Percentiles rank a stretch among this genome's conserved stretches.
These are phyloP conservation scores for Botrytis aclada DNA, from an alignment of 2,329 filamentous ascomycete species.

Conservation along the genomic window DNA sequence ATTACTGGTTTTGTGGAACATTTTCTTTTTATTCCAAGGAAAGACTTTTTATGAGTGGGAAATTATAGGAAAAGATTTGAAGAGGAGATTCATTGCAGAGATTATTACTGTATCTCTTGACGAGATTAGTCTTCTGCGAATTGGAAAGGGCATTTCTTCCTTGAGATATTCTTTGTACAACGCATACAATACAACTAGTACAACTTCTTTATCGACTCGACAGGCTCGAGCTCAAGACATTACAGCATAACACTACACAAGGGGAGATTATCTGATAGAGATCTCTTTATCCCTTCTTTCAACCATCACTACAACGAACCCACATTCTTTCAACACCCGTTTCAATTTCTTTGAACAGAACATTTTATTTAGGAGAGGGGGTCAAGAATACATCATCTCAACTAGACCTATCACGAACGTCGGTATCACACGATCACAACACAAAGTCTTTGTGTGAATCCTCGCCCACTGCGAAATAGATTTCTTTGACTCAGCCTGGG, in stretches of 20 bases:
- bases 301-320: not conserved
- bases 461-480: not conserved
- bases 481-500: not conserved
- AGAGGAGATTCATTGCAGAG: not conserved
- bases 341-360: not conserved
- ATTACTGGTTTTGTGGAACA: not conserved
- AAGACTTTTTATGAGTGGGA: not conserved
- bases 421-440: not conserved
- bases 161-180: not conserved
- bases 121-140: not conserved
- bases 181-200: not conserved
- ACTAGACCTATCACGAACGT: not conserved
- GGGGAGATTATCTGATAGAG: not conserved
- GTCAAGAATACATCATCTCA: not conserved
- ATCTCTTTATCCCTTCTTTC: not conserved
- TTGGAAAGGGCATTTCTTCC: not conserved
- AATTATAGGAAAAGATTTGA: not conserved
- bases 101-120: not conserved
- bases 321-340: not conserved
- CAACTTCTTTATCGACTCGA: not conserved
- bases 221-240: not conserved
- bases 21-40: not conserved
- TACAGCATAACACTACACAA: not conserved
- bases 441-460: not conserved
- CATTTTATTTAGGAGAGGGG: not conserved